Percentiles rank a stretch among this genome's conserved stretches.
Conservation (phyloP, 208 protist species). For the Borovskyia barvae region DNA sequence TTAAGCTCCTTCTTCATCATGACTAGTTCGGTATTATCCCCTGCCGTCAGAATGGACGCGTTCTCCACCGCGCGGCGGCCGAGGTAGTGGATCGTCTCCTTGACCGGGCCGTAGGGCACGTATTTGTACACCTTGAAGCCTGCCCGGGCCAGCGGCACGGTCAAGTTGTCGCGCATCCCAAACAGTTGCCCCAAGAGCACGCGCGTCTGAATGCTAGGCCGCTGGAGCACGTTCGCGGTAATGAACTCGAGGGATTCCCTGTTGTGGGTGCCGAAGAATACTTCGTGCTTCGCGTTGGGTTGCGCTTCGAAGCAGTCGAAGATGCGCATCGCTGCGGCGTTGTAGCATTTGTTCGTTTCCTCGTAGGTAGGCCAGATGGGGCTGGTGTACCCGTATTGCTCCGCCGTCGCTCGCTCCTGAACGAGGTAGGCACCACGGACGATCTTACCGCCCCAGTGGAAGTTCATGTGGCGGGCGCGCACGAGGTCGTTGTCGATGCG, state of each 20-base stretch:
- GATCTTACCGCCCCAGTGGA: conserved; percentile 93
- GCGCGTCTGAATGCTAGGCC: conserved; percentile 34
- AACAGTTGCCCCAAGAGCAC: conserved; percentile 94
- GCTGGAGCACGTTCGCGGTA: conserved; percentile 59
- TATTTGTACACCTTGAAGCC: conserved; percentile 93
- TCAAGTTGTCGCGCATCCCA: conserved; percentile 96
- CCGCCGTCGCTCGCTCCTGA: conserved; percentile 78
- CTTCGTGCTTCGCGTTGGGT: conserved; percentile 60
- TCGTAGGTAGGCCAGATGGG: conserved; percentile 92
- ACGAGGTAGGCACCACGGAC: conserved; percentile 97
- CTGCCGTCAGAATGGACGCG: conserved; percentile 58
- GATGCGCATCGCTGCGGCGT: conserved; percentile 61
- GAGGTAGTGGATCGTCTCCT: conserved; percentile 96
- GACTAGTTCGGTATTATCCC: conserved; percentile 47
- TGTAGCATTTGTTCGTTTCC: conserved; percentile 92
- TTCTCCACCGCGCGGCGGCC: conserved; percentile 96
- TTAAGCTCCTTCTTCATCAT: conserved; percentile 82
- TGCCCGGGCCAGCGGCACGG: conserved; percentile 85
- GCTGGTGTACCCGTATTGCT: conserved; percentile 74
- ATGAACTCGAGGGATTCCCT: conserved; percentile 75
- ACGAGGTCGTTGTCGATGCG: conserved; percentile 89
- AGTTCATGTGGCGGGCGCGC: conserved; percentile 70
- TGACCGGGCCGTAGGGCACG: conserved; percentile 95
- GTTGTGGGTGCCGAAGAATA: conserved; percentile 95
- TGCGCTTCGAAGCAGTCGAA: conserved; percentile 50